Conservation (phyloP, 306 rosid species). For the Glycyrrhiza uralensis region DNA sequence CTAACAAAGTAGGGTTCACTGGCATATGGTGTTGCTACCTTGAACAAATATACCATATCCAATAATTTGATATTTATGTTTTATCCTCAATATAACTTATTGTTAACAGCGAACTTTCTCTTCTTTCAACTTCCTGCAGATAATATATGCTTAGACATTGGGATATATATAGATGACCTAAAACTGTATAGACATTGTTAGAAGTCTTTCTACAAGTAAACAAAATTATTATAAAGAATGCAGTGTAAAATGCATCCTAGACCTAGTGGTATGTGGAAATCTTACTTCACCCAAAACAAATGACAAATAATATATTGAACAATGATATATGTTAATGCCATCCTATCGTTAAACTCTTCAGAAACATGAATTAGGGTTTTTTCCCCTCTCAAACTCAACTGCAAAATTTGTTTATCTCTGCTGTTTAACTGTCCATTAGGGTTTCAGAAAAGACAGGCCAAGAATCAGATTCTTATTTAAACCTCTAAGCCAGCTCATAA, state of each 20-base stretch:
- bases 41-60: not conserved
- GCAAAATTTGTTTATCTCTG: not conserved
- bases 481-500: not conserved
- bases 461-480: not conserved
- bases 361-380: not conserved
- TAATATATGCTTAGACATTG: not conserved
- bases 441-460: not conserved
- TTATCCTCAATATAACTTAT: not conserved
- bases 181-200: not conserved
- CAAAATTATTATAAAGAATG: not conserved
- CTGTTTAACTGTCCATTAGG: not conserved
- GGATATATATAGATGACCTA: not conserved
- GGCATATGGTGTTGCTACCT: not conserved
- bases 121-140: not conserved
- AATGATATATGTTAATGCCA: not conserved
- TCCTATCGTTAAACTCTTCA: not conserved
- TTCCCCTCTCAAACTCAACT: not conserved
- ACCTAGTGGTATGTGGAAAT: not conserved
- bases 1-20: not conserved
- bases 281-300: not conserved
- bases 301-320: not conserved
- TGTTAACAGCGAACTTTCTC: not conserved
- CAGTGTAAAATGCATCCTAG: not conserved
- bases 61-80: not conserved
- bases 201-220: slow-evolving; percentile 2